phyloP scores from a whole-genome alignment of 345 rosid species.

The Citrus inodora region DNA sequence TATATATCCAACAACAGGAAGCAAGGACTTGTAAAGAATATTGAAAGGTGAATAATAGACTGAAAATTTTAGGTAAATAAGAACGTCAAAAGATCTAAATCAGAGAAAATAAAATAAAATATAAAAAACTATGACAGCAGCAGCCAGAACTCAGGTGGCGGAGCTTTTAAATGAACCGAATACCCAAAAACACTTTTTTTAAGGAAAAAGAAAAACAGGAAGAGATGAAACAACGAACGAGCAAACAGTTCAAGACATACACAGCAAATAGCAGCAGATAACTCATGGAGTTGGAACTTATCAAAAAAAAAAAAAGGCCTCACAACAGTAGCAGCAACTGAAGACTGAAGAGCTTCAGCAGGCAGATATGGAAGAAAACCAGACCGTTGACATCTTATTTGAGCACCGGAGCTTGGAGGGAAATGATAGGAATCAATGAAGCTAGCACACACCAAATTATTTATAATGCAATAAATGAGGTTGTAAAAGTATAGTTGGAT shows the following conservation, averaged over 20 bases:
- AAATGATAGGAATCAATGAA: neutral
- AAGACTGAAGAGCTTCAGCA: neutral
- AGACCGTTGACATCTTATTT: neutral
- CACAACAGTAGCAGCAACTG: too few relatives aligned
- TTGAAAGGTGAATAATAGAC: neutral
- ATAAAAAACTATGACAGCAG: neutral
- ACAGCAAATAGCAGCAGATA: neutral
- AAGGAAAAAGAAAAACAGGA: neutral
- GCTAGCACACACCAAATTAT: neutral
- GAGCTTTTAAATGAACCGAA: neutral
- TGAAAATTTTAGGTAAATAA: neutral
- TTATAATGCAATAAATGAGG: neutral
- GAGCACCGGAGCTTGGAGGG: neutral
- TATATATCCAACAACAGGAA: neutral
- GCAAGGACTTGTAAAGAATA: neutral
- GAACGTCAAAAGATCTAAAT: neutral
- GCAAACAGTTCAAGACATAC: neutral
- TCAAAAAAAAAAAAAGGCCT: too few relatives aligned
- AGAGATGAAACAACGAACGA: neutral
- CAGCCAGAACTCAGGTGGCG: neutral
- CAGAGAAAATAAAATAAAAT: neutral
- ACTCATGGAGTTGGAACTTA: neutral
- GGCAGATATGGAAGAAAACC: neutral
- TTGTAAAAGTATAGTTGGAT: neutral
- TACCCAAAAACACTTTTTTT: too few relatives aligned